Evolutionary conservation across 2,329 filamentous ascomycete species (phyloP).

Genomic region (Arthroderma sp.): DNA sequence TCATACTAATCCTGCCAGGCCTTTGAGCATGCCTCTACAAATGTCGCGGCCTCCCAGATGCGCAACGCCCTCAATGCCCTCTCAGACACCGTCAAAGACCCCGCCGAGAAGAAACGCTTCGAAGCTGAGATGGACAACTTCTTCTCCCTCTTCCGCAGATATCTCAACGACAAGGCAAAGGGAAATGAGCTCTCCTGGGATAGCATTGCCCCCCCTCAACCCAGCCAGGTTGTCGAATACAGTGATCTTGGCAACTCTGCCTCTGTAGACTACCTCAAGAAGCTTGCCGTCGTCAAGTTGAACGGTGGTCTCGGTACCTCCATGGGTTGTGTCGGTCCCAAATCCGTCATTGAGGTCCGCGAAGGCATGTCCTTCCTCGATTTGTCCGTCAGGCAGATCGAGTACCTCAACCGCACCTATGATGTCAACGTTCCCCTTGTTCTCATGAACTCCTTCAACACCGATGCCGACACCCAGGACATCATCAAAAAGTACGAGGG

Average conservation of each 20-base stretch:
- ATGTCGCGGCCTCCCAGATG: conserved; percentile 96
- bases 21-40: conserved; percentile 98
- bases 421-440: conserved; percentile 94
- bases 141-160: conserved; percentile 95
- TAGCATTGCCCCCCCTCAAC: conserved; percentile 84
- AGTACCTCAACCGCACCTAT: conserved; percentile 98
- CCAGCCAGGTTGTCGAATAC: conserved; percentile 91
- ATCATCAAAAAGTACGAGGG: conserved; percentile 99
- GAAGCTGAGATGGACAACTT: conserved; percentile 99
- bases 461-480: conserved; percentile 89
- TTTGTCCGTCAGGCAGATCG: conserved; percentile 94
- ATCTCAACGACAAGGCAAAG: conserved; percentile 98
- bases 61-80: conserved; percentile 92
- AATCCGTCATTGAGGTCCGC: conserved; percentile 98
- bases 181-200: conserved; percentile 94
- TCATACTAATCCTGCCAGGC: conserved; percentile 45
- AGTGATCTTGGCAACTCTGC: conserved; percentile 77
- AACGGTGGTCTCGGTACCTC: conserved; percentile 98
- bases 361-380: conserved; percentile 99
- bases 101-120: conserved; percentile 63
- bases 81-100: conserved; percentile 75
- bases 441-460: conserved; percentile 99
- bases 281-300: conserved; percentile 96
- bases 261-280: conserved; percentile 87
- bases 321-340: conserved; percentile 98